Evolutionary conservation across 2,329 filamentous ascomycete species (phyloP), one percentile per base, ranked within the genome.

Genomic region (Didymella pomorum): DNA sequence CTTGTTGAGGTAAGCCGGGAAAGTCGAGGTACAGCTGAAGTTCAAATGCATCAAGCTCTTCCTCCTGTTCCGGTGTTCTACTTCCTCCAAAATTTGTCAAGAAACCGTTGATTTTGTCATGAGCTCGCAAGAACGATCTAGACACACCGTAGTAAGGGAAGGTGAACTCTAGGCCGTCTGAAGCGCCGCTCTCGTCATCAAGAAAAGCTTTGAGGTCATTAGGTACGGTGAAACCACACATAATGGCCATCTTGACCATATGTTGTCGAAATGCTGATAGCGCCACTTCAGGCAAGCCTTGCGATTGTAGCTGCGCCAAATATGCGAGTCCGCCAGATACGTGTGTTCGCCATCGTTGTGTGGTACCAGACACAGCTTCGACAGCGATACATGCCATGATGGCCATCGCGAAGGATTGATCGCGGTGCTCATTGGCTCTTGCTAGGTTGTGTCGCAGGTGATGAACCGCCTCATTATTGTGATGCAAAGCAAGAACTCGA

Each of bases 301-400:
- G 56, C 10, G 60, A 53, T 37, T 60, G 60, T 2, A 60, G 41
- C 39, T 62, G 50, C 6, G 43, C 39, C 2, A 62, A 48, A 20
- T 62, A 62, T 1, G 56, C 56, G 18, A 62, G 21, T 4, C 56
- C 60, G 12, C 60, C 60, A 4, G 60, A 56, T 18, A 62, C 60
- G 14, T 62, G 60, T 16, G 60, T 62, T n/a, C 60, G 60, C 60
- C 60, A 62, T 35, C 60, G 25, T 23, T 60, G 60, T 9, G 60
- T 60, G 2, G 56, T 60, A 21, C 56, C 60, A 12, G 60, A 62
- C 1, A 62, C 52, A 10, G 60, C 60, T 37, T 62, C 60, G 0
- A 62, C 52, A 20, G 60, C 52, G 21, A 62, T 60, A 20, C 60
- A 62, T 4, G 60, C 60, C 56, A 60, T 62, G 37, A 62, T 62